Percentiles rank a stretch among this genome's conserved stretches.
Conservation (phyloP, 768 basidiomycete genomes). For the Rubroboletus satanas region DNA sequence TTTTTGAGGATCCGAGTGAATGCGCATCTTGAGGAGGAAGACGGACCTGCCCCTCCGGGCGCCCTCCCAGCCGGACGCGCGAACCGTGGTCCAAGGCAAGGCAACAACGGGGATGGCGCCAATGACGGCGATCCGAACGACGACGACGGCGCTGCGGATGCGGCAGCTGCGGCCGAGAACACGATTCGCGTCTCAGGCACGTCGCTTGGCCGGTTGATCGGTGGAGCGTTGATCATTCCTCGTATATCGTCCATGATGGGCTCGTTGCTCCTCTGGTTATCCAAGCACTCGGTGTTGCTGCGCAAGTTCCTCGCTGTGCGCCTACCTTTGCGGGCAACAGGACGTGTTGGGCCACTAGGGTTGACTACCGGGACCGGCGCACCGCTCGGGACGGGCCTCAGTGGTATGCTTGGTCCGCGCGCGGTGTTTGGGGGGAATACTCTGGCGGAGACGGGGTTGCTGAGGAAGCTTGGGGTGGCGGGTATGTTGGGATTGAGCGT, state of each 20-base stretch:
- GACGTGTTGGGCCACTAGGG: conserved; percentile 16
- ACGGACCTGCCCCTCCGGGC: conserved; percentile 8
- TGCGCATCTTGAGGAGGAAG: conserved; percentile 34
- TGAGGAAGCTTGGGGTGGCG: conserved; percentile 26
- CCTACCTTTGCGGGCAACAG: conserved; percentile 10
- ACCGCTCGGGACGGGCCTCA: conserved; percentile 1
- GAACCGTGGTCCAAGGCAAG: conserved; percentile 12
- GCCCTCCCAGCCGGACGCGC: conserved; percentile 13
- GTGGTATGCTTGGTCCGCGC: conserved; percentile 6
- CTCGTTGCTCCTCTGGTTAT: conserved; percentile 49
- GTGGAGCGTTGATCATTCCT: conserved; percentile 67
- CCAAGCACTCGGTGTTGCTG: conserved; percentile 34
- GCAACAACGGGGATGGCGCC: conserved; percentile 7
- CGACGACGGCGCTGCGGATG: conserved; percentile 25
- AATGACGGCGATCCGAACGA: conserved; percentile 10
- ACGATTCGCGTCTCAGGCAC: conserved; percentile 54
- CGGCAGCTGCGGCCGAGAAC: conserved; percentile 52
- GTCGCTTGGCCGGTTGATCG: conserved; percentile 62
- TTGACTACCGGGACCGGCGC: conserved; percentile 10
- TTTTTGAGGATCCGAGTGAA: conserved; percentile 29
- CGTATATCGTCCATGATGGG: conserved; percentile 67
- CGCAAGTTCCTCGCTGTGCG: conserved; percentile 25
- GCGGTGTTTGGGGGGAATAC: conserved; percentile 18
- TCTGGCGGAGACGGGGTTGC: conserved; percentile 12
- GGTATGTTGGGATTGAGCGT: conserved; percentile 41